Conservation (phyloP, 225 moss, liverwort and hornwort species). For the Climacium dendroides region DNA sequence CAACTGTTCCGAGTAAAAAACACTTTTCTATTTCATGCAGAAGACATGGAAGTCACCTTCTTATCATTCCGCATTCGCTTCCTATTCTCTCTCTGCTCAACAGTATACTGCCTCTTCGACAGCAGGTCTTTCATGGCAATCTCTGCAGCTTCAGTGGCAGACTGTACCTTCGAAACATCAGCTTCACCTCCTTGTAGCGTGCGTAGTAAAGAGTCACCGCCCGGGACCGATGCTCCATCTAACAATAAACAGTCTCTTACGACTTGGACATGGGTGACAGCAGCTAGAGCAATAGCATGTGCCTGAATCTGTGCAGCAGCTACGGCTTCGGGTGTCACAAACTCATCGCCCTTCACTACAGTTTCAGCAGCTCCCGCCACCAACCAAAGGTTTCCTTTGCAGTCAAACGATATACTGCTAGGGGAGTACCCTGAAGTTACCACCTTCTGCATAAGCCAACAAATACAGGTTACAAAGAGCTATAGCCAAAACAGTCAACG, state of each 20-base stretch:
- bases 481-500: not conserved
- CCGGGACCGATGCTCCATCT: constrained; percentile 28
- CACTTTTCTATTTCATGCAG: not conserved
- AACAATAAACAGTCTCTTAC: constrained; percentile 20
- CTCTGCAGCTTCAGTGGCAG: constrained; percentile 86
- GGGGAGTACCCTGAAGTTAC: constrained; percentile 51
- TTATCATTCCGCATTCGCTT: constrained; percentile 97
- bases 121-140: constrained; percentile 77
- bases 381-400: constrained; percentile 55
- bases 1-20: not conserved
- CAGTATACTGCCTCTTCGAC: constrained; percentile 75
- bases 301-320: constrained; percentile 71
- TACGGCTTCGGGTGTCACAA: constrained; percentile 59
- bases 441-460: constrained; percentile 42
- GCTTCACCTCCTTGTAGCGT: constrained; percentile 56
- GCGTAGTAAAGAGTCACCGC: constrained; percentile 42
- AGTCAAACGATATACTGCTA: constrained; percentile 71
- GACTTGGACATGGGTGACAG: constrained; percentile 48
- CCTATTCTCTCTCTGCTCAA: constrained; percentile 78
- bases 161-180: constrained; percentile 42
- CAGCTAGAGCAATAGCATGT: constrained; percentile 44
- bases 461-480: not conserved
- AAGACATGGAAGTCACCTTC: constrained; percentile 1
- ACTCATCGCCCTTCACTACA: constrained; percentile 73
- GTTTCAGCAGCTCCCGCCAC: constrained; percentile 87